Conservation (phyloP, 202 grass and related monocot species). For the Musa balbisiana region DNA sequence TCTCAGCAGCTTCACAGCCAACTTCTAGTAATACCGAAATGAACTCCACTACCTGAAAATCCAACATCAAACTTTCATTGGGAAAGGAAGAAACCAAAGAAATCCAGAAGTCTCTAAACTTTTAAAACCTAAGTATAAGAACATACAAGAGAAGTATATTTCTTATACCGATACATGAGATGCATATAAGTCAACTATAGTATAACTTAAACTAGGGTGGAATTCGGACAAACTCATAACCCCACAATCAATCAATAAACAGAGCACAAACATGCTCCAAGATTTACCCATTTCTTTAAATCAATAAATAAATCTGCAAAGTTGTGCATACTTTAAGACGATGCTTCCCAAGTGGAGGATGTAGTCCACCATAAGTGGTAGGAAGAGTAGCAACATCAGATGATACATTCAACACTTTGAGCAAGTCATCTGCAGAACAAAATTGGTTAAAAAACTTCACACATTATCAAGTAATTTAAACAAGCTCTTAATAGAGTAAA, state of each 20-base stretch:
- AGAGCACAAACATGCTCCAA: neutral
- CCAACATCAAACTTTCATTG: neutral
- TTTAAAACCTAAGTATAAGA: neutral
- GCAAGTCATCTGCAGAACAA: constrained; percentile 12
- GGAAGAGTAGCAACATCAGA: constrained; percentile 17
- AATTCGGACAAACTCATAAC: neutral
- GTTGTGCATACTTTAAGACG: constrained; percentile 24
- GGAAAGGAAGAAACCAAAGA: neutral
- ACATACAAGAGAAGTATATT: neutral
- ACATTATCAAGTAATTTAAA: neutral
- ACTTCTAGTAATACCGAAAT: constrained; percentile 15
- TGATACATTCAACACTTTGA: constrained; percentile 23
- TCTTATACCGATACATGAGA: neutral
- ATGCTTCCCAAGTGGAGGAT: constrained; percentile 28
- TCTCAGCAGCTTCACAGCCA: constrained; percentile 13
- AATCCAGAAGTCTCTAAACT: neutral
- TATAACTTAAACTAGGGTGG: neutral
- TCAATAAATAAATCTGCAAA: constrained; percentile 2
- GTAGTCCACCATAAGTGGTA: constrained; percentile 28
- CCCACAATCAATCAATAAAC: neutral
- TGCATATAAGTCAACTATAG: neutral
- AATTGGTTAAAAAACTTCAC: neutral
- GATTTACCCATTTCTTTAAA: constrained; percentile 1
- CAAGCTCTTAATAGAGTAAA: neutral
- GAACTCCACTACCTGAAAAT: constrained; percentile 28